Conservation (phyloP, 306 rosid genomes). For the Acacia crassicarpa region DNA sequence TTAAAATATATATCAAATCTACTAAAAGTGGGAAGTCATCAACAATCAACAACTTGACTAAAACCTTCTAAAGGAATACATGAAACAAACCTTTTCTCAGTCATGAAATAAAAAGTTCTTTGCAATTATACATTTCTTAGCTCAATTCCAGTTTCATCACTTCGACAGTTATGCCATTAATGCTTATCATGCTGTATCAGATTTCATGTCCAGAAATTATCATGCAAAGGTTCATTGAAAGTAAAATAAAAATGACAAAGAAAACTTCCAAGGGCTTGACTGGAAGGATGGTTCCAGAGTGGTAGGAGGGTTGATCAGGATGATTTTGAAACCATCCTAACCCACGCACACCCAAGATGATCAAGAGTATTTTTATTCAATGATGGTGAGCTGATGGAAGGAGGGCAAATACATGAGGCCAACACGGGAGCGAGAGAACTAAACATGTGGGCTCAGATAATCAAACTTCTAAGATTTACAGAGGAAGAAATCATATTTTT, state of each 20-base stretch:
- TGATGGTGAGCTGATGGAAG: no score
- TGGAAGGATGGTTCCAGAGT: background rate
- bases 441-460: background rate
- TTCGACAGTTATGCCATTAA: background rate
- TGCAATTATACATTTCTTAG: background rate
- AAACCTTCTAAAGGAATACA: background rate
- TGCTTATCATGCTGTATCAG: constrained; percentile 10
- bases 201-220: constrained; percentile 13
- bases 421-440: no score
- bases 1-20: no score
- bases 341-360: background rate
- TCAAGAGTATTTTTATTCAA: no score
- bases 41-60: constrained; percentile 22
- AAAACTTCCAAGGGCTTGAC: background rate
- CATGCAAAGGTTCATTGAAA: background rate
- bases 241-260: background rate
- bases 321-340: background rate
- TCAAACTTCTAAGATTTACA: background rate
- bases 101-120: background rate
- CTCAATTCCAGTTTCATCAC: background rate
- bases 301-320: background rate
- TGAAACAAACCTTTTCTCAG: background rate
- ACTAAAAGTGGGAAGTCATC: no score
- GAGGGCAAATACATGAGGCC: no score
- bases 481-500: background rate